Conservation (phyloP, 805 yeast genomes). For the Lipomyces orientalis region DNA sequence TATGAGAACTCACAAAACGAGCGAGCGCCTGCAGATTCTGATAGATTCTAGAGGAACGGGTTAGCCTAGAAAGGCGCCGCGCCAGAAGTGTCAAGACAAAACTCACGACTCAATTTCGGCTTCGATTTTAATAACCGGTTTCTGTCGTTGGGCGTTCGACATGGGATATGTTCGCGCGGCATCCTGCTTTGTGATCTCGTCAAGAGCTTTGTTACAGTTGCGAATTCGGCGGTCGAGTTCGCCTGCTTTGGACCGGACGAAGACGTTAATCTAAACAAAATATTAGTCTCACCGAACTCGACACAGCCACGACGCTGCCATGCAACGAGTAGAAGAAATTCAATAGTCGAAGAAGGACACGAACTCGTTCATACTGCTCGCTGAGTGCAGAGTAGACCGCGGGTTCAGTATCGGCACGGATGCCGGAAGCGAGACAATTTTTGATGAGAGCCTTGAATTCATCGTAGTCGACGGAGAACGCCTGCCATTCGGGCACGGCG, state of each 20-base stretch:
- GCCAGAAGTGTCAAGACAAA: background rate
- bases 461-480: slow-evolving; percentile 82
- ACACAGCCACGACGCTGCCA: background rate
- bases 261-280: slow-evolving; percentile 52
- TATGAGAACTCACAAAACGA: slow-evolving; percentile 74
- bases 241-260: slow-evolving; percentile 69
- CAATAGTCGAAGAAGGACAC: slow-evolving; percentile 33
- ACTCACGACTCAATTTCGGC: slow-evolving; percentile 33
- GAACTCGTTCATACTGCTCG: slow-evolving; percentile 65
- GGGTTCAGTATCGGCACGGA: slow-evolving; percentile 37
- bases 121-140: slow-evolving; percentile 27
- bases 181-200: slow-evolving; percentile 41
- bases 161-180: slow-evolving; percentile 33
- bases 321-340: no score
- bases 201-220: slow-evolving; percentile 49
- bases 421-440: slow-evolving; percentile 53
- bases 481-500: slow-evolving; percentile 87
- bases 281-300: background rate
- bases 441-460: slow-evolving; percentile 71
- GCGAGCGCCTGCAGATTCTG: slow-evolving; percentile 66
- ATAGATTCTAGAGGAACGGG: slow-evolving; percentile 52
- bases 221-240: slow-evolving; percentile 64
- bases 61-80: slow-evolving; percentile 5
- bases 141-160: slow-evolving; percentile 29
- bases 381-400: slow-evolving; percentile 53